phyloP scores from a whole-genome alignment of 441 rosid genomes.

The Adansonia madagascariensis region DNA sequence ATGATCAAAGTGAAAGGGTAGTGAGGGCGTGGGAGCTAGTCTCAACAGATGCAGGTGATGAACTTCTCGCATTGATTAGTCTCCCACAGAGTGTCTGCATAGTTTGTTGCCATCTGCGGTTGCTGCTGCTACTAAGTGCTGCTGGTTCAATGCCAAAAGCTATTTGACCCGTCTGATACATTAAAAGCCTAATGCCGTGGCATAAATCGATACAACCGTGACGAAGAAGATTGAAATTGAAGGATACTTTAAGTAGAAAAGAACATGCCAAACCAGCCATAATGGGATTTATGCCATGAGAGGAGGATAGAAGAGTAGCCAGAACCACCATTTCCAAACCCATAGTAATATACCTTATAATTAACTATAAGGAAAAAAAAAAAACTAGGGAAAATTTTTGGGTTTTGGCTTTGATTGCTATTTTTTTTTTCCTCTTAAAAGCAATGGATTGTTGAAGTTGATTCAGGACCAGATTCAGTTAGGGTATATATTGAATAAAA shows the following conservation, averaged over 20 bases:
- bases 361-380: neutral
- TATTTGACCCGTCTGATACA: slow-evolving; percentile 28
- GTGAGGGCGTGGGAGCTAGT: slow-evolving; percentile 13
- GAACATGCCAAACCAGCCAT: slow-evolving; percentile 27
- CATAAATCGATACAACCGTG: slow-evolving; percentile 20
- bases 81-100: slow-evolving; percentile 24
- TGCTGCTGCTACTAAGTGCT: neutral
- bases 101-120: slow-evolving; percentile 28
- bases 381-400: neutral
- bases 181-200: slow-evolving; percentile 28
- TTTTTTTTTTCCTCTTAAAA: neutral
- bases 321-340: slow-evolving; percentile 31
- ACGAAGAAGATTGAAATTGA: slow-evolving; percentile 21
- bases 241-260: slow-evolving; percentile 33
- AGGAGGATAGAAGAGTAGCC: slow-evolving; percentile 25
- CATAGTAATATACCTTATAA: slow-evolving; percentile 23
- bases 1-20: slow-evolving; percentile 15
- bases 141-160: slow-evolving; percentile 10
- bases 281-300: slow-evolving; percentile 26
- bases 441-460: neutral
- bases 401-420: neutral
- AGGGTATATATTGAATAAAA: neutral
- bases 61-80: slow-evolving; percentile 20
- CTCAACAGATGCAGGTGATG: slow-evolving; percentile 8
- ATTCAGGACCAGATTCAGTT: neutral